A percentile compares a stretch with the other conserved stretches of the same genome.
Evolutionary conservation across 495 filamentous ascomycete species (phyloP).

Genomic region (Stereocaulon alpinum): DNA sequence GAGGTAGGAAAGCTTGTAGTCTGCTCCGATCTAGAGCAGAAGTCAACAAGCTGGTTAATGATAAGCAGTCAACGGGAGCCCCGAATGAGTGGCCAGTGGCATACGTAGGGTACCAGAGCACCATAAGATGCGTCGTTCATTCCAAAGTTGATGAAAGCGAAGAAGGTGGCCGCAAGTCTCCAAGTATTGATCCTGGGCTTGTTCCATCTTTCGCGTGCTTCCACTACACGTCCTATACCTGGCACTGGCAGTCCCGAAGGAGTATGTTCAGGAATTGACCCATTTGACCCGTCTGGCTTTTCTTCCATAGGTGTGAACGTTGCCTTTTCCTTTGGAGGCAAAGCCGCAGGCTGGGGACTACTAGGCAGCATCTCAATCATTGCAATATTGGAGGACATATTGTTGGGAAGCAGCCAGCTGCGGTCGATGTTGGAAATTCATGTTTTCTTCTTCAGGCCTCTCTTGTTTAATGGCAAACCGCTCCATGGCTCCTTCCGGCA

Average conservation of each 20-base stretch:
- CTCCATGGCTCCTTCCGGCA: too few species aligned
- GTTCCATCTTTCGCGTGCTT: slow-evolving; percentile 54
- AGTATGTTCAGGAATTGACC: neutral
- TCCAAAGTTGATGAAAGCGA: slow-evolving; percentile 68
- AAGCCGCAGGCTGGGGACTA: neutral
- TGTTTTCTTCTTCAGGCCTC: too few species aligned
- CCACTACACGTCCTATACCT: slow-evolving; percentile 3
- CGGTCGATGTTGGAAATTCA: neutral
- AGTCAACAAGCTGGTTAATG: slow-evolving; percentile 1
- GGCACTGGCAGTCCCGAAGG: neutral
- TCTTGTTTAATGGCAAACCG: too few species aligned
- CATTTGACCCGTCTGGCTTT: neutral
- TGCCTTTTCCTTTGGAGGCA: neutral
- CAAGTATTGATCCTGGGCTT: slow-evolving; percentile 52
- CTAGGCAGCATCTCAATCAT: neutral
- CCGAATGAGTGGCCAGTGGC: slow-evolving; percentile 5
- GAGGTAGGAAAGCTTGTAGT: slow-evolving; percentile 48
- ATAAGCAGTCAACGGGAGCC: neutral
- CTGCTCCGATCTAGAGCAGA: slow-evolving; percentile 41
- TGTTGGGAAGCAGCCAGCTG: neutral
- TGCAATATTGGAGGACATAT: neutral
- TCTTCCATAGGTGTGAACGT: neutral
- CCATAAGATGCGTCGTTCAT: slow-evolving; percentile 75
- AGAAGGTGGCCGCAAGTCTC: slow-evolving; percentile 56
- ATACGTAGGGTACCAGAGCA: slow-evolving; percentile 52